Base-by-base conservation (phyloP, 345 rosid species). In the Anacardium occidentale region DNA sequence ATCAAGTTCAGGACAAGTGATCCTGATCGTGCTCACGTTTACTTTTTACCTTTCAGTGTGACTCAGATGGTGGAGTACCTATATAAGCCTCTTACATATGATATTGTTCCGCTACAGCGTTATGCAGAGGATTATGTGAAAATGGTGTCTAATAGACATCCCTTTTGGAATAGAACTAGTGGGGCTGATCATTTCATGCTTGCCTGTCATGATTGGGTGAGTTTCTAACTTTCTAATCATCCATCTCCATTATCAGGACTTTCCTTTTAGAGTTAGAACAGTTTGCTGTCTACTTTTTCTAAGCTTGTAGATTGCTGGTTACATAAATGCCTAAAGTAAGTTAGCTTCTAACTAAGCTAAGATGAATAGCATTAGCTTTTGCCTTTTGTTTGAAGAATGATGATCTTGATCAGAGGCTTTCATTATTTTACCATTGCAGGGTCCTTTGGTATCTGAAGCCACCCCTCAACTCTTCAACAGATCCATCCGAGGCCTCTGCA, bases 121-220 rank as follows among this genome's bases (percentile, higher is more conserved):
- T 92, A 86, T 66, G 95, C 85, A 55, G 84, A 84, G 22, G 97
- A 92, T 74, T 94, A 94, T 57, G 85, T 94, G 17, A 81, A 54
- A 29, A 74, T 83, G 56, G 56, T 94, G 10, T 90, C 98, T 15
- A 75, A 78, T 64, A 90, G 86, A 73, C 75, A 89, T 69, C 93
- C 93, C 32, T 91, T 84, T 52, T 91, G 97, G 97, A 91, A 91
- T 72, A 80, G 84, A 63, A 86, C 90, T 55, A 79, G 62, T 65
- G 95, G 95, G 4, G 94, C 97, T 67, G 95, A 89, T 75, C 95
- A 91, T 75, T 89, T 91, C 89, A 89, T 89, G 97, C 91, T 91
- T 75, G 87, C 95, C 14, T 89, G 97, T 63, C 97, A 91, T 64
- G 97, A 89, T 77, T 91, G 95, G 97, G 97, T 91, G 54, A 76